Conservation (phyloP, 2,329 filamentous ascomycete genomes). For the Cladosporium sp. region DNA sequence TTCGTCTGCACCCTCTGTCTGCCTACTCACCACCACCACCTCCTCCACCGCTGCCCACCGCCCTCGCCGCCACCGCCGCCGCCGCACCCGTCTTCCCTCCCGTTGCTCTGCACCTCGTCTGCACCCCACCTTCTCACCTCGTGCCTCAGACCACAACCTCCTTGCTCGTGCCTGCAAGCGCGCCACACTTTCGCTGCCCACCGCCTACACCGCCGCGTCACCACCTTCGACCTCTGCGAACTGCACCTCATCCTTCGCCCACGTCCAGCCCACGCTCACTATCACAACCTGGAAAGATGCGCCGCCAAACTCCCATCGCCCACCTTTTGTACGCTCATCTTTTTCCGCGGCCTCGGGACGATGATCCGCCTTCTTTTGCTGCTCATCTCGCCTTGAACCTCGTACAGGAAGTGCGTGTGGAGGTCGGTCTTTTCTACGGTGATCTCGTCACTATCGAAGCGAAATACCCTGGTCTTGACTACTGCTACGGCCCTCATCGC, state of each 20-base stretch:
- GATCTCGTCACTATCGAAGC: conserved; percentile 78
- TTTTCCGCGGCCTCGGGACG: conserved; percentile 67
- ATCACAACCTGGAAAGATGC: conserved; percentile 56
- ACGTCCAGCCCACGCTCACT: neutral
- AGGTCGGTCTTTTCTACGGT: conserved; percentile 77
- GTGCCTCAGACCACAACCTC: conserved; percentile 3
- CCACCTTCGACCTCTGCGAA: neutral
- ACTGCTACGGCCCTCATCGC: conserved; percentile 71
- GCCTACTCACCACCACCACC: neutral
- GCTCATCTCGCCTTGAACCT: conserved; percentile 70
- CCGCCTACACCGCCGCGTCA: neutral
- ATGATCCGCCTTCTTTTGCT: conserved; percentile 71
- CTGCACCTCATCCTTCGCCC: neutral
- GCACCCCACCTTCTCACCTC: neutral
- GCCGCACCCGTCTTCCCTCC: neutral
- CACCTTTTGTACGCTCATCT: conserved; percentile 74
- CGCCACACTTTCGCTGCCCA: neutral
- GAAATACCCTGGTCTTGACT: conserved; percentile 80
- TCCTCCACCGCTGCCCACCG: conserved; percentile 7
- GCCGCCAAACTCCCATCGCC: conserved; percentile 67
- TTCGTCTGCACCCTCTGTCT: neutral
- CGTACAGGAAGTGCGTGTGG: conserved; percentile 75
- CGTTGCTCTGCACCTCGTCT: neutral
- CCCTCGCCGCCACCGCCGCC: too few species aligned
- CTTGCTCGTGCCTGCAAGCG: conserved; percentile 14